Percentiles rank a stretch among this genome's conserved stretches.
Conservation (phyloP, 2,329 filamentous ascomycete genomes). For the Hymenoscyphus occultus region DNA sequence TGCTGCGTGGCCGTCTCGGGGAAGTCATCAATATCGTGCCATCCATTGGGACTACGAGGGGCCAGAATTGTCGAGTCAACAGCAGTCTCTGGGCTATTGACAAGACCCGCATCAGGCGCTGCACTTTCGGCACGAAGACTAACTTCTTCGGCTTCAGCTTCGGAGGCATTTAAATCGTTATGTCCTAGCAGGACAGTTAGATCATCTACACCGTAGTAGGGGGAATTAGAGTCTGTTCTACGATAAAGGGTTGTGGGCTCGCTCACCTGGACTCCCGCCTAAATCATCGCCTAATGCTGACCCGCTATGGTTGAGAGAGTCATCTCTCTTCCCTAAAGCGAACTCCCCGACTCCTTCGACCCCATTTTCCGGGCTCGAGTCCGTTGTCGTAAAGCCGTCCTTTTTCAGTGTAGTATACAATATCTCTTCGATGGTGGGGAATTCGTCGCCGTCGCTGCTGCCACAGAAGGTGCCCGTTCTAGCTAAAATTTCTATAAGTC, state of each 20-base stretch:
- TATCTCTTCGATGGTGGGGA: background rate
- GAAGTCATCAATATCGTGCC: slow-evolving; percentile 27
- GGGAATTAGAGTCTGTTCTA: background rate
- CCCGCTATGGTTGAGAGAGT: too few relatives aligned
- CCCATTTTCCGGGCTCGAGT: too few relatives aligned
- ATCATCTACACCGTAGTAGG: slow-evolving; percentile 19
- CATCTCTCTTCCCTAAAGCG: too few relatives aligned
- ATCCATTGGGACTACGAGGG: slow-evolving; percentile 19
- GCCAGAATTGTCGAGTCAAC: slow-evolving; percentile 19
- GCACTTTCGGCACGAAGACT: slow-evolving; percentile 13
- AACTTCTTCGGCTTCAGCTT: slow-evolving; percentile 16
- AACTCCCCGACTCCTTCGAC: too few relatives aligned
- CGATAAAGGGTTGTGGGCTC: background rate
- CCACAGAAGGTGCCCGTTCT: background rate
- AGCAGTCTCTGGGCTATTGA: slow-evolving; percentile 12
- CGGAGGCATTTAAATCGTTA: slow-evolving; percentile 11
- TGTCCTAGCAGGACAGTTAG: slow-evolving; percentile 17
- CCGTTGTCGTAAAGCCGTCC: too few relatives aligned
- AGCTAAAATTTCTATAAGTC: background rate
- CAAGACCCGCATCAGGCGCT: slow-evolving; percentile 8
- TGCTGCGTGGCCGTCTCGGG: slow-evolving; percentile 16
- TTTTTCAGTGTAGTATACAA: too few relatives aligned
- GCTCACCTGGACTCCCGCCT: background rate
- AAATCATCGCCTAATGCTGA: too few relatives aligned
- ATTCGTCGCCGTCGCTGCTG: background rate